Base-by-base conservation (phyloP, 169 alveolate genomes). In the Cryptosporidium xiaoi region DNA sequence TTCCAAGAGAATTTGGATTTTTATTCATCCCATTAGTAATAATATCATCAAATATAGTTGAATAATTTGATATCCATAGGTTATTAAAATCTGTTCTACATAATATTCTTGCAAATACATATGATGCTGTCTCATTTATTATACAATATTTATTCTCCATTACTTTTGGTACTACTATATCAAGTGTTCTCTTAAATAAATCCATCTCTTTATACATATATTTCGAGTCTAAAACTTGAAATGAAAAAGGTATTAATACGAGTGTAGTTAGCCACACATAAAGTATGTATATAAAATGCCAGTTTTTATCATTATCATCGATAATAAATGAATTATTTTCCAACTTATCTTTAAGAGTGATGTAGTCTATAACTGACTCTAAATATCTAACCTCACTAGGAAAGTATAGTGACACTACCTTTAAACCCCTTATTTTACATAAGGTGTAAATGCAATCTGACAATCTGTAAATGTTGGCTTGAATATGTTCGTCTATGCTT, bases 241-340 rank as follows among this genome's bases (percentile, higher is more conserved):
- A 62, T 3, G 87, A 62, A 77, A 77, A 77, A 24, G 87, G 87
- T 27, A 62, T 77, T 20, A 77, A 29, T 10, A 77, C 87, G 36
- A 77, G 29, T 40, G 62, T 62, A 3, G 87, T 46, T n/a, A 77
- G 64, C 87, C 87, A 77, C 2, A 77, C 71, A 77, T 77, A 77
- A 24, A 77, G 50, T 24, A 77, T 27, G 27, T 77, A 77, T 3
- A 20, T 60, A 13, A 77, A 77, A 60, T 77, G 65, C 87, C 87
- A 77, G 10, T 77, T 46, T 44, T 29, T 46, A 24, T 40, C 48
- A 4, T 12, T 18, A 36, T 77, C 40, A 1, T 15, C 20, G 33
- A 40, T 20, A 12, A 29, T 36, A 24, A 34, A 27, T 12, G 46
- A 36, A 56, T 53, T 40, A n/a, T 29, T 2, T 5, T 31, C 27